Percentiles rank a stretch among this genome's conserved stretches.
Evolutionary conservation across 352 stramenopile genomes (phyloP).

Genomic region (Phytopythium mirpurense): DNA sequence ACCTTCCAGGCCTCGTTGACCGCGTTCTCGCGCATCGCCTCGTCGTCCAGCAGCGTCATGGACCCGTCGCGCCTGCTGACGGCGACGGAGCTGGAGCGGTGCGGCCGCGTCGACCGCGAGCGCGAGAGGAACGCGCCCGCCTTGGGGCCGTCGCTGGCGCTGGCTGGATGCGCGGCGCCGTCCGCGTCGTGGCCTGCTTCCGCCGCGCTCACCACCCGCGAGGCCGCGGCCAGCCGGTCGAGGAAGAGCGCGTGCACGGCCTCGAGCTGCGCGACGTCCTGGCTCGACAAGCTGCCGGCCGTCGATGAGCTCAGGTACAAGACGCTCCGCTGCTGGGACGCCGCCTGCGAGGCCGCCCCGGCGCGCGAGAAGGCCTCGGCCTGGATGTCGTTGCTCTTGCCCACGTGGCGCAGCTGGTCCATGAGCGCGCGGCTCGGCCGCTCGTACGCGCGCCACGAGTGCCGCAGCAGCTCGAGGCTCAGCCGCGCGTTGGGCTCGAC

Average conservation of each 20-base stretch:
- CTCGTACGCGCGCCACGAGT: slow-evolving; percentile 54
- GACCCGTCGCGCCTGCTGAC: slow-evolving; percentile 13
- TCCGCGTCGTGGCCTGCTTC: not conserved
- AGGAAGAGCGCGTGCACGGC: slow-evolving; percentile 46
- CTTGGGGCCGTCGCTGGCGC: not conserved
- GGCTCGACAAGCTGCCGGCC: slow-evolving; percentile 37
- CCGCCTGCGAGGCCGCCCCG: slow-evolving; percentile 5
- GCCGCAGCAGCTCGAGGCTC: slow-evolving; percentile 50
- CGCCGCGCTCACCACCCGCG: slow-evolving; percentile 1
- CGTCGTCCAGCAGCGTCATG: slow-evolving; percentile 29
- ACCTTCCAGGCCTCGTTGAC: slow-evolving; percentile 73
- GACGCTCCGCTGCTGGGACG: slow-evolving; percentile 18
- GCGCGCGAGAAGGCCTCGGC: slow-evolving; percentile 30
- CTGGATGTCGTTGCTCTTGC: slow-evolving; percentile 64
- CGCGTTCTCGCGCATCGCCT: slow-evolving; percentile 24
- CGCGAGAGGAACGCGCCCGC: not conserved
- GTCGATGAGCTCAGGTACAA: slow-evolving; percentile 53
- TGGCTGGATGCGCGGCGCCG: no score
- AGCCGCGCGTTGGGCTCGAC: slow-evolving; percentile 26
- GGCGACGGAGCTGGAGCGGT: slow-evolving; percentile 17
- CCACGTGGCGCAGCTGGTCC: slow-evolving; percentile 48
- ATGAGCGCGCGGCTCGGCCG: slow-evolving; percentile 35
- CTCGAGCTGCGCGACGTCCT: slow-evolving; percentile 69
- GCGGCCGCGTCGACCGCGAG: not conserved
- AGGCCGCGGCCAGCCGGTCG: slow-evolving; percentile 23